Base-by-base conservation (phyloP, 1,284 basidiomycete genomes). In the Waitea zeae region DNA sequence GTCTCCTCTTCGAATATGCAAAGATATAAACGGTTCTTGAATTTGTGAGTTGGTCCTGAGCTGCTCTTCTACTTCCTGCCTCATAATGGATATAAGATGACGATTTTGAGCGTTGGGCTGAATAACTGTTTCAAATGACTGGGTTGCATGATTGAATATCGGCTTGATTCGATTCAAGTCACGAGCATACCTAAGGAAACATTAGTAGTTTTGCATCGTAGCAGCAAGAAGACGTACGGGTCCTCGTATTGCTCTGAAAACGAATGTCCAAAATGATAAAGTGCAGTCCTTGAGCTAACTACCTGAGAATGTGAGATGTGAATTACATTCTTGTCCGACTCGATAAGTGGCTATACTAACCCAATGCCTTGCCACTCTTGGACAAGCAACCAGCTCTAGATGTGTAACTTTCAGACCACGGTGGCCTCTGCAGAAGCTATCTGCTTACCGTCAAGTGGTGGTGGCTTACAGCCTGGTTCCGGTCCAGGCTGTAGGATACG, bases 371-470 rank as follows among this genome's bases (percentile, higher is more conserved):
- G 70, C 69, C 14, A 59, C 56, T 35, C 75, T 58, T 14, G 75
- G 76, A 47, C 76, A 80, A 20, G 74, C 71, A n/a, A 77, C 74
- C n/a, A 75, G 56, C 48, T 78, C 76, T 76, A 42, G 19, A n/a
- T n/a, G n/a, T n/a, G n/a, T n/a, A n/a, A n/a, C n/a, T n/a, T n/a
- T n/a, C n/a, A n/a, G n/a, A n/a, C n/a, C n/a, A n/a, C n/a, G n/a
- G n/a, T n/a, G n/a, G n/a, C n/a, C n/a, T n/a, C n/a, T n/a, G 36
- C 15, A 42, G 31, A 31, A 30, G 20, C 27, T 13, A 38, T 34
- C 30, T 35, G 30, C 39, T 32, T 48, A 73, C 73, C 72, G 55
- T 74, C 57, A 9, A 72, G 62, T 14, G 70, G 71, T 33, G 76
- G 75, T 7, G 65, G 53, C 38, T 51, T 54, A 43, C 76, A 80